Conservation (phyloP, 1,139 yeast genomes). For the Yamadazyma siamensis region DNA sequence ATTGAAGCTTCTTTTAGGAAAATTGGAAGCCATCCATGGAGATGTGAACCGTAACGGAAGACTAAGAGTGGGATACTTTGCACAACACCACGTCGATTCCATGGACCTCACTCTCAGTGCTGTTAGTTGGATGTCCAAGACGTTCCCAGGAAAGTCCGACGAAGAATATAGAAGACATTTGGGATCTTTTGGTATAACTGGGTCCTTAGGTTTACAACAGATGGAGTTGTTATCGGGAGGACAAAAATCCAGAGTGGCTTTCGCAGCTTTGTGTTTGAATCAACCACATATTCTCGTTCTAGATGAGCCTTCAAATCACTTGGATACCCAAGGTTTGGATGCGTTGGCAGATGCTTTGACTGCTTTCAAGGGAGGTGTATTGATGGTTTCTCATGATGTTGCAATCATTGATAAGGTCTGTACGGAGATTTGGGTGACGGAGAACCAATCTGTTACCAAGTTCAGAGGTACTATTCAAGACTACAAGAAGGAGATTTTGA, state of each 20-base stretch:
- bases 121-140: constrained; percentile 88
- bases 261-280: constrained; percentile 87
- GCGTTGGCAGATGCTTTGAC: constrained; percentile 87
- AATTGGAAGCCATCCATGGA: constrained; percentile 69
- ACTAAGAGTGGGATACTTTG: constrained; percentile 91
- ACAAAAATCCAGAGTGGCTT: constrained; percentile 97
- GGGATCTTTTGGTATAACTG: constrained; percentile 96
- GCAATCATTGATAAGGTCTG: constrained; percentile 84
- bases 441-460: constrained; percentile 71
- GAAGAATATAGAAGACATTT: constrained; percentile 94
- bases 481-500: constrained; percentile 84
- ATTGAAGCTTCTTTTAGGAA: constrained; percentile 80
- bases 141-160: constrained; percentile 90
- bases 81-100: constrained; percentile 99
- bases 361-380: constrained; percentile 88
- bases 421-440: constrained; percentile 94
- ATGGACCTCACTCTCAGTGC: constrained; percentile 89
- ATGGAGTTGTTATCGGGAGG: constrained; percentile 93
- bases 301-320: constrained; percentile 98
- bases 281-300: constrained; percentile 90
- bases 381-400: constrained; percentile 98
- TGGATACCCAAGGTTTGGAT: constrained; percentile 97
- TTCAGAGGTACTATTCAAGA: constrained; percentile 84
- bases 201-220: constrained; percentile 87
- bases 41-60: constrained; percentile 77